Evolutionary conservation across 495 filamentous ascomycete genomes (phyloP), one percentile per base, ranked within the genome.

Genomic region (Penicillium ochrochloron): DNA sequence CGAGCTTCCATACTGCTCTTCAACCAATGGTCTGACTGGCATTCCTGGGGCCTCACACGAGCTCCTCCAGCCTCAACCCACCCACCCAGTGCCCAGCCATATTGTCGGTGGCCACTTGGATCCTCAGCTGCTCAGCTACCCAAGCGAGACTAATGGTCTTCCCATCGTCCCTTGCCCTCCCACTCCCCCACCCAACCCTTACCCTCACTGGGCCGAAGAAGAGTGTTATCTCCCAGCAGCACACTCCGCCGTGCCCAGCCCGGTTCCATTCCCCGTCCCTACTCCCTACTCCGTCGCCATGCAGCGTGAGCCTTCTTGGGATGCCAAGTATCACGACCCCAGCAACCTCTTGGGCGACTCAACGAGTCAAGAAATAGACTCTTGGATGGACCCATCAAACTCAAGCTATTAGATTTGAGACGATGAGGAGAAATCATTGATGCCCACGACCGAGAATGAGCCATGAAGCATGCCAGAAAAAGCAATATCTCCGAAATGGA

Each of bases 1-100:
- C 31, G 74, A 73, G 58, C 59, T 68, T 63, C 67, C 76, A 65
- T 79, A 75, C 57, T 59, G 57, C 41, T 56, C 74, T 21, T 73
- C 78, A 3, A 33, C 25, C 39, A 75, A 69, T 21, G 64, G 75
- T 31, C 63, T 86, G 39, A 76, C 80, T 27, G 81, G 84, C 10
- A 70, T 89, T 29, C 86, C 86, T 17, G 86, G 86, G 34, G 82
- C 70, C 39, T 68, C 78, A 7, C 83, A 86, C 61, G 86, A 88
- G 35, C 74, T 87, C 51, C 75, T 87, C 41, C 80, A 81, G 46
- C 72, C 75, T 19, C 74, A 72, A 10, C 65, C 70, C 12, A 58
- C 64, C 10, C 63, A 72, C 1, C 48, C 74, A 33, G 57, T 66
- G 27, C 54, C 73, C 19, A 57, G 57, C 39, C 59, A 64, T 42